Evolutionary conservation across 257 asterid species (phyloP).

Genomic region (Hygrophila difformis): DNA sequence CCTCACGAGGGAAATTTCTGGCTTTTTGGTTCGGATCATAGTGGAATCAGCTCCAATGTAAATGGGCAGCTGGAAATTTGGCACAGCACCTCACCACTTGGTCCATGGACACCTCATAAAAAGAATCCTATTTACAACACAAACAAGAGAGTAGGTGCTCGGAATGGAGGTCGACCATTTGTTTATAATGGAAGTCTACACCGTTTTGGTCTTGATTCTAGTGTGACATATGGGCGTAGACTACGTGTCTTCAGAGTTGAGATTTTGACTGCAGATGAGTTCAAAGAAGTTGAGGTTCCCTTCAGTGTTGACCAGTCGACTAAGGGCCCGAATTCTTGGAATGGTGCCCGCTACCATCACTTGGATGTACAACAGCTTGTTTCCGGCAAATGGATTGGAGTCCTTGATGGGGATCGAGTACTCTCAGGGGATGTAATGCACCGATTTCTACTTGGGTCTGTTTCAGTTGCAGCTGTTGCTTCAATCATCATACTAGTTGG

Average conservation of each 20-base stretch:
- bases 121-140: constrained; percentile 73
- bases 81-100: constrained; percentile 75
- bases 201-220: constrained; percentile 89
- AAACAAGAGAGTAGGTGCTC: constrained; percentile 73
- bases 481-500: constrained; percentile 54
- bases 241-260: constrained; percentile 60
- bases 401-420: constrained; percentile 78
- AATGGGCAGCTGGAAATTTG: constrained; percentile 89
- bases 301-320: constrained; percentile 36
- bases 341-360: constrained; percentile 88
- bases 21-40: constrained; percentile 93
- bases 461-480: constrained; percentile 45
- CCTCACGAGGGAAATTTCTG: constrained; percentile 67
- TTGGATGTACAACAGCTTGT: constrained; percentile 78
- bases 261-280: constrained; percentile 48
- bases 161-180: constrained; percentile 95
- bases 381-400: constrained; percentile 81
- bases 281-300: constrained; percentile 71
- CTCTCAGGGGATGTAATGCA: constrained; percentile 66
- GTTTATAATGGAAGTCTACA: constrained; percentile 51
- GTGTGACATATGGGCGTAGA: constrained; percentile 64
- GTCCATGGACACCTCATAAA: constrained; percentile 87
- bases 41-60: constrained; percentile 52
- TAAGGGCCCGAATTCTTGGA: constrained; percentile 85
- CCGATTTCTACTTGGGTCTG: constrained; percentile 57